Percentiles rank a stretch among this genome's conserved stretches.
Conservation (phyloP, 140 eudicot species). For the Ambrosia hybrid region DNA sequence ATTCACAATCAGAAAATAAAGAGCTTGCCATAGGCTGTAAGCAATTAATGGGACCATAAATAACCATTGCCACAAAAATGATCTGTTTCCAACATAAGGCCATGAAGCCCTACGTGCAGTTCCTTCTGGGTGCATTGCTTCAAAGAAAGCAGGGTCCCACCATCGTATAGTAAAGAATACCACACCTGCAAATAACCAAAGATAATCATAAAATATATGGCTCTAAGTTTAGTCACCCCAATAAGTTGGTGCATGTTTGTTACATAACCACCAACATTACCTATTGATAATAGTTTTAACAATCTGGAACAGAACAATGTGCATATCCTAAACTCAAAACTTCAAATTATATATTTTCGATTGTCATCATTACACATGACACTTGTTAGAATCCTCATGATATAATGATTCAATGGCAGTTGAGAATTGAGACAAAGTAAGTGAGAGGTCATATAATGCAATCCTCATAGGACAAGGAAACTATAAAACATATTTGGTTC, state of each 20-base stretch:
- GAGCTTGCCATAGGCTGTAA: constrained; percentile 81
- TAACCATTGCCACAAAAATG: constrained; percentile 90
- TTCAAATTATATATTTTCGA: too few relatives aligned
- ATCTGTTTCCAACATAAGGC: constrained; percentile 80
- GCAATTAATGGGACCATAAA: constrained; percentile 91
- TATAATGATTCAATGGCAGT: too few relatives aligned
- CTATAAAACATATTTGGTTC: not conserved
- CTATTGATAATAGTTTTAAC: too few relatives aligned
- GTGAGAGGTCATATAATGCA: too few relatives aligned
- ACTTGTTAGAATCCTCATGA: too few relatives aligned
- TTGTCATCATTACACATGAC: too few relatives aligned
- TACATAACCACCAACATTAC: not conserved
- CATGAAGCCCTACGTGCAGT: constrained; percentile 77
- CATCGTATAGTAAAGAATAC: constrained; percentile 95
- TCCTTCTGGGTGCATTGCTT: constrained; percentile 96
- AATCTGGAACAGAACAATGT: too few relatives aligned
- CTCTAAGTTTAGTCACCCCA: not conserved
- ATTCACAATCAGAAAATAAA: constrained; percentile 81
- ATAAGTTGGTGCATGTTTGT: not conserved
- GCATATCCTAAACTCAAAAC: too few relatives aligned
- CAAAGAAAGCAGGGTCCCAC: constrained; percentile 94
- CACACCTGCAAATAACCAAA: constrained; percentile 51
- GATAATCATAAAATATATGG: not conserved
- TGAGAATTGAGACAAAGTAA: too few relatives aligned
- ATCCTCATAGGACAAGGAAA: not conserved